Evolutionary conservation across 352 stramenopile genomes (phyloP).

Genomic region (Phytopythium aichiense): DNA sequence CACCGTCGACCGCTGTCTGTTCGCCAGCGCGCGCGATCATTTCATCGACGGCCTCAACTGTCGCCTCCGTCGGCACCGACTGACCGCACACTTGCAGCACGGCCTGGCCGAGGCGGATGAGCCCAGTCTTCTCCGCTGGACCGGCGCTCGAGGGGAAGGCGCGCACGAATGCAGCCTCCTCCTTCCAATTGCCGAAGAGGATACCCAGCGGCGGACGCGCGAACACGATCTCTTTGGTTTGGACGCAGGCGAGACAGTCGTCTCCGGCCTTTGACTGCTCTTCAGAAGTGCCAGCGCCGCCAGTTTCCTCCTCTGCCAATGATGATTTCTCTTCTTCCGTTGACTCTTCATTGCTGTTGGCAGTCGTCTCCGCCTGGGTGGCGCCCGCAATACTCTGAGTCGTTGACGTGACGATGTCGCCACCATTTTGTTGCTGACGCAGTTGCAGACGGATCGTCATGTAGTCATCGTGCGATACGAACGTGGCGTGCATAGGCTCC

Average conservation of each 20-base stretch:
- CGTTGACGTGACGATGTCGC: not conserved
- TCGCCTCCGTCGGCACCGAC: slow-evolving; percentile 53
- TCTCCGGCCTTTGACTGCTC: not conserved
- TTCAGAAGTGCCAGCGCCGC: not conserved
- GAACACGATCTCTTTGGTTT: slow-evolving; percentile 57
- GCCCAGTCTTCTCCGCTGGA: slow-evolving; percentile 59
- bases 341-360: not conserved
- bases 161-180: slow-evolving; percentile 72
- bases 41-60: slow-evolving; percentile 47
- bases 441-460: slow-evolving; percentile 28
- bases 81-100: slow-evolving; percentile 76
- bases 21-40: slow-evolving; percentile 56
- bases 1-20: slow-evolving; percentile 8
- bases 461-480: slow-evolving; percentile 57
- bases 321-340: slow-evolving; percentile 12
- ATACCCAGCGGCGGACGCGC: slow-evolving; percentile 65
- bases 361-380: not conserved
- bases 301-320: slow-evolving; percentile 12
- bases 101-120: slow-evolving; percentile 57
- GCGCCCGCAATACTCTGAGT: not conserved
- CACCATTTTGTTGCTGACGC: slow-evolving; percentile 12
- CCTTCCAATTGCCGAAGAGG: slow-evolving; percentile 79
- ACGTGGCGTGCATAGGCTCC: slow-evolving; percentile 45
- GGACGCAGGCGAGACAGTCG: slow-evolving; percentile 15
- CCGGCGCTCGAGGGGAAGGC: slow-evolving; percentile 78